These are phyloP conservation scores for Dictyostelium firmibasis DNA, from an alignment of 78 protist species.

Conservation along the genomic window DNA sequence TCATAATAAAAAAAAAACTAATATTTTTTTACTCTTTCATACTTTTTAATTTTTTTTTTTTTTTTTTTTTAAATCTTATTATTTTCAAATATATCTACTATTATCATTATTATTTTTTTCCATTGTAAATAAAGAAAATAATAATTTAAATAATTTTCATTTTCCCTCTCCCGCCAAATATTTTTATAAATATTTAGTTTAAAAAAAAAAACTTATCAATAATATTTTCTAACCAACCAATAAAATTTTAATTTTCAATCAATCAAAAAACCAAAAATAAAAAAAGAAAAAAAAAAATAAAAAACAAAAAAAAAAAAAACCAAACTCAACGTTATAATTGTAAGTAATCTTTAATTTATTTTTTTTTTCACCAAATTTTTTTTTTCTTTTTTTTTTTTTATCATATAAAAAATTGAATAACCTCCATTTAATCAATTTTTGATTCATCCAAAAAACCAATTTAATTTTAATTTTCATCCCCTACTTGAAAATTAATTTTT, in stretches of 20 bases:
- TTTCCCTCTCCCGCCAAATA: no score
- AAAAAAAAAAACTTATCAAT: not conserved
- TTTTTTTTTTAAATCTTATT: no score
- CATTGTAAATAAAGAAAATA: not conserved
- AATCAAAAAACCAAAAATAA: not conserved
- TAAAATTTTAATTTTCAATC: not conserved
- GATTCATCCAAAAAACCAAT: not conserved
- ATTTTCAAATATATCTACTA: no score
- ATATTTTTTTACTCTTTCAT: no score
- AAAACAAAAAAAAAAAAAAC: not conserved
- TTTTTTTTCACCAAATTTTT: no score
- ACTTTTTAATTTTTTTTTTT: no score
- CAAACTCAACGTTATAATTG: not conserved
- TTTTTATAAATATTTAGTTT: no score
- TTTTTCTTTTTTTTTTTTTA: not conserved
- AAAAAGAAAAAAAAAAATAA: no score
- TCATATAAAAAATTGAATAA: not conserved
- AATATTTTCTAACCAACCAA: not conserved
- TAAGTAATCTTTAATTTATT: not conserved
- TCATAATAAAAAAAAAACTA: no score
- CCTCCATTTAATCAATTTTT: no score
- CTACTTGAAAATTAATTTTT: not conserved
- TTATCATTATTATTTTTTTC: no score
- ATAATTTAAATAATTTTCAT: not conserved
- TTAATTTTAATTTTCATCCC: not conserved